Percentiles rank a stretch among this genome's conserved stretches.
Evolutionary conservation across 768 basidiomycete species (phyloP).

Genomic region (Phaffia tasmanica): DNA sequence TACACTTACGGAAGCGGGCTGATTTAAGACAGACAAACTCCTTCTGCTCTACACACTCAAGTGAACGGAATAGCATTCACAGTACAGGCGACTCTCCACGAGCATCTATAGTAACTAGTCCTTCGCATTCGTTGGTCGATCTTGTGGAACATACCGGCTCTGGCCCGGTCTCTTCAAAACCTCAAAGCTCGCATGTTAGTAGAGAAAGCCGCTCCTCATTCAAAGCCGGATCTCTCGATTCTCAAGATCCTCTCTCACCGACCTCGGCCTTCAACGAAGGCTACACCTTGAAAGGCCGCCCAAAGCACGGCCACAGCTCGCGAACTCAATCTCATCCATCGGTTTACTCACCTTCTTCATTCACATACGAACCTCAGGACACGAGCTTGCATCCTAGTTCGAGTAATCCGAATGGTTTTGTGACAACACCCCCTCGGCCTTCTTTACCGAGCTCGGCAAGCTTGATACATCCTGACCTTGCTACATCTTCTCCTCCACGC

Average conservation of each 20-base stretch:
- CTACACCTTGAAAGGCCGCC: not conserved
- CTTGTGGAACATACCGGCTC: not conserved
- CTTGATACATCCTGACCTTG: not conserved
- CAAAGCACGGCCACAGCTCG: not conserved
- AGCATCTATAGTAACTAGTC: no score
- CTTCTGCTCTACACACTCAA: no score
- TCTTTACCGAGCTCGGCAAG: not conserved
- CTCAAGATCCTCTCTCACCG: not conserved
- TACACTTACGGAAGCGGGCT: not conserved
- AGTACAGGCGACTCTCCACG: no score
- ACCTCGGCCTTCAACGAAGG: not conserved
- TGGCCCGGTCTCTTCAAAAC: constrained; percentile 16
- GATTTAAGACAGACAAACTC: not conserved
- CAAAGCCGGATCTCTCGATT: constrained; percentile 11
- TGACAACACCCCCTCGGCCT: not conserved
- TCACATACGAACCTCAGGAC: not conserved
- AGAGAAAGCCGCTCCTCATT: not conserved
- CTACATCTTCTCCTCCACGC: constrained; percentile 1
- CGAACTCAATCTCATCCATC: not conserved
- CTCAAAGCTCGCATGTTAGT: not conserved
- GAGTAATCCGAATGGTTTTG: not conserved
- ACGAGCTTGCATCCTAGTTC: not conserved
- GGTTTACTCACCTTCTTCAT: not conserved
- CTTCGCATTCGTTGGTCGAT: not conserved
- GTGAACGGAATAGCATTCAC: no score